These are phyloP conservation scores for Podospora pseudopauciseta DNA, from an alignment of 495 filamentous ascomycete species.

Conservation along the genomic window DNA sequence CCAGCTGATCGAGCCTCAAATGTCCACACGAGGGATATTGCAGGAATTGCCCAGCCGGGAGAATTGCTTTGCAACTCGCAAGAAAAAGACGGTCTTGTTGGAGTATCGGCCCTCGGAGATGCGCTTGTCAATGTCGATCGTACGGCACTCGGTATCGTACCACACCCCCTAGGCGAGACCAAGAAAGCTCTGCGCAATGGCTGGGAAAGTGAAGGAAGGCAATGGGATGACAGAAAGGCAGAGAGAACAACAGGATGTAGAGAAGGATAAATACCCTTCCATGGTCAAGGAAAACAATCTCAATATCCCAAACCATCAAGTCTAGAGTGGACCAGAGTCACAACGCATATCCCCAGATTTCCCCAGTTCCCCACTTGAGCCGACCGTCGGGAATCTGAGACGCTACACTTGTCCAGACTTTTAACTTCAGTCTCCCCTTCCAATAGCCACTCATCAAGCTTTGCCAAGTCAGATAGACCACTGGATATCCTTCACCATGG, in stretches of 20 bases:
- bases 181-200: not conserved
- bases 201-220: not conserved
- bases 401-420: conserved; percentile 8
- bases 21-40: conserved; percentile 4
- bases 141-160: conserved; percentile 15
- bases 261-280: conserved; percentile 14
- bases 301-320: not conserved
- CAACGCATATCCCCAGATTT: not conserved
- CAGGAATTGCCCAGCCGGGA: conserved; percentile 1
- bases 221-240: not conserved
- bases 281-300: not conserved
- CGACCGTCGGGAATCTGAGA: not conserved
- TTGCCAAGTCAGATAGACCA: not conserved
- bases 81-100: not conserved
- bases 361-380: not conserved
- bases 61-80: conserved; percentile 3
- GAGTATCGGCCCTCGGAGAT: conserved; percentile 21
- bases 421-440: not conserved
- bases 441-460: not conserved
- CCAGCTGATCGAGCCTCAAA: not conserved
- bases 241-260: not conserved
- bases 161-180: conserved; percentile 13
- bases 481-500: conserved; percentile 12
- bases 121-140: conserved; percentile 5
- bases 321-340: not conserved